Base-by-base conservation (phyloP, 2,329 filamentous ascomycete species). In the Clarireedia monteithiana region DNA sequence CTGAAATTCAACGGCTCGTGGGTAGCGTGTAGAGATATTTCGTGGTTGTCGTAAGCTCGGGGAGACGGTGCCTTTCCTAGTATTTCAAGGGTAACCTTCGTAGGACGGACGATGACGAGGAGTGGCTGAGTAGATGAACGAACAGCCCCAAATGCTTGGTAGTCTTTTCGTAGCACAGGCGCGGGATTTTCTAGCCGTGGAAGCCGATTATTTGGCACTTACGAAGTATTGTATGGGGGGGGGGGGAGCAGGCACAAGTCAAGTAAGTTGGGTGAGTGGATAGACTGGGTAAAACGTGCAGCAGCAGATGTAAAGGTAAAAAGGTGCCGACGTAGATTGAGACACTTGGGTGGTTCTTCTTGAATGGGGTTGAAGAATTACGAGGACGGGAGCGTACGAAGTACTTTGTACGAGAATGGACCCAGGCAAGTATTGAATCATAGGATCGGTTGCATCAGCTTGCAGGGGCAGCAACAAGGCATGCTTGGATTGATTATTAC, bases 61-160 rank as follows among this genome's bases (percentile, higher is more conserved):
- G 50, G 17, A 50, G 34, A 26, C 20, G 46, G 15, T 27, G 27
- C 26, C 53, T 55, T 55, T 42, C 17, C 17, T 36, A 23, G 46
- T 49, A 55, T 55, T 49, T 55, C 53, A 38, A 39, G 45, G n/a
- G 46, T 49, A 20, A 42, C 40, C 23, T 54, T n/a, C 12, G 52
- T 50, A 54, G 26, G 46, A 50, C 52, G 53, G 42, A 52, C 56
- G 61, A 66, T 65, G 64, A 65, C 63, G 64, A 63, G 58, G 64
- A 61, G 63, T 63, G 63, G 63, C 64, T 65, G 46, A 64, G 63
- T 53, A 44, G 51, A 42, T 57, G 49, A 53, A 36, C 52, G 26
- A 20, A 52, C 42, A 40, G 53, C 55, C 48, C 48, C n/a, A 55
- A 57, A 52, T 26, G 34, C 38, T 53, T 56, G 50, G 38, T 49